phyloP scores from a whole-genome alignment of 1,139 yeast species.

The Yamadazyma epiphylla region DNA sequence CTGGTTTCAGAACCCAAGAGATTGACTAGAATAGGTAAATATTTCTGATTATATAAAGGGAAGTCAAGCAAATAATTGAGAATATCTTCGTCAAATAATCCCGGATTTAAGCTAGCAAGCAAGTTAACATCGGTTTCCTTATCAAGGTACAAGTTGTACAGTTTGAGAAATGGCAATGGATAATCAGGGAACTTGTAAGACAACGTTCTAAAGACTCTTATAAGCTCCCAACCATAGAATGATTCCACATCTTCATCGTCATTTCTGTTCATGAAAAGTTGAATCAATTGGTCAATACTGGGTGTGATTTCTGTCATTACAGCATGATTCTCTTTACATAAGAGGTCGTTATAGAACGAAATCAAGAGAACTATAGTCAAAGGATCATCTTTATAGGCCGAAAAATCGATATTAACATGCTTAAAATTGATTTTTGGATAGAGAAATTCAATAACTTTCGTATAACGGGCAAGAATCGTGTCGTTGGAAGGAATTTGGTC shows the following conservation, averaged over 20 bases:
- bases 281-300: slow-evolving; percentile 11
- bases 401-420: not conserved
- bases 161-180: slow-evolving; percentile 5
- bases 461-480: slow-evolving; percentile 3
- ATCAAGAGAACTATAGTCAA: slow-evolving; percentile 19
- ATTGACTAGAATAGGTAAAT: slow-evolving; percentile 28
- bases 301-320: slow-evolving; percentile 12
- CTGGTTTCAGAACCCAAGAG: slow-evolving; percentile 16
- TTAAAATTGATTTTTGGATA: slow-evolving; percentile 3
- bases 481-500: not conserved
- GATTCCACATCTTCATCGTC: slow-evolving; percentile 10
- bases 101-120: slow-evolving; percentile 21
- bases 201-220: slow-evolving; percentile 14
- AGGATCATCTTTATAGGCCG: slow-evolving; percentile 18
- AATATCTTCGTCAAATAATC: slow-evolving; percentile 13
- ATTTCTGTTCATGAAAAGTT: slow-evolving; percentile 11
- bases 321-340: slow-evolving; percentile 6
- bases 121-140: slow-evolving; percentile 19
- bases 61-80: slow-evolving; percentile 15
- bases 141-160: slow-evolving; percentile 8
- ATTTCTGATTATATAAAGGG: slow-evolving; percentile 19
- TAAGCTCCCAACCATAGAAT: slow-evolving; percentile 17
- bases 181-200: slow-evolving; percentile 12
- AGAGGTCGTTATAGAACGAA: slow-evolving; percentile 25
- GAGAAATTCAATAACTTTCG: slow-evolving; percentile 8